A percentile compares a stretch with the other conserved stretches of the same genome.
phyloP scores from a whole-genome alignment of 1,284 basidiomycete genomes.

The Ganoderma lingzhi region DNA sequence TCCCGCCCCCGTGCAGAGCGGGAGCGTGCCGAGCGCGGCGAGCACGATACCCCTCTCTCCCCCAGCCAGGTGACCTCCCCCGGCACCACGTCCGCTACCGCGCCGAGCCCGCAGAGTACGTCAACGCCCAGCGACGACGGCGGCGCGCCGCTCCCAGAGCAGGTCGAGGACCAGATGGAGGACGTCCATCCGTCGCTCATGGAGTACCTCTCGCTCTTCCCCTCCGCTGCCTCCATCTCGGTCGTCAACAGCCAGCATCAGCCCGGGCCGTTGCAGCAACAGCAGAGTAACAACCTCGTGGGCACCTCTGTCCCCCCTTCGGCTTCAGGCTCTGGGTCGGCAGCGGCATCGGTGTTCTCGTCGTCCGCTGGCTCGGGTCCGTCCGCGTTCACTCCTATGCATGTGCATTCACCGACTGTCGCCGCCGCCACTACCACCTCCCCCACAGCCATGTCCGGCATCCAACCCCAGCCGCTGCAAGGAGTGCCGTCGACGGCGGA shows the following conservation, averaged over 20 bases:
- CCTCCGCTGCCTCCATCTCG: too few species aligned
- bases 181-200: conserved; percentile 54
- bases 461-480: conserved; percentile 2
- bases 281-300: not conserved
- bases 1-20: conserved; percentile 25
- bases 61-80: conserved; percentile 21
- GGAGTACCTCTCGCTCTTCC: too few species aligned
- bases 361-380: not conserved
- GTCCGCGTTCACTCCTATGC: too few species aligned
- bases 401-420: too few species aligned
- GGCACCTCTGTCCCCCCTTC: too few species aligned
- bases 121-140: conserved; percentile 39
- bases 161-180: conserved; percentile 41
- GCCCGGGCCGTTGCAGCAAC: conserved; percentile 28
- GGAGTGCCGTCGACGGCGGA: conserved; percentile 6
- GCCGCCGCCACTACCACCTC: too few species aligned
- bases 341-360: conserved; percentile 11
- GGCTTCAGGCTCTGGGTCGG: not conserved
- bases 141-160: conserved; percentile 32
- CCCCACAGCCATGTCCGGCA: not conserved
- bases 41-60: conserved; percentile 17
- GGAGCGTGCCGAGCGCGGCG: conserved; percentile 8
- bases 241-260: too few species aligned
- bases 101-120: conserved; percentile 28
- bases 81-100: conserved; percentile 28